A percentile compares a stretch with the other conserved stretches of the same genome.
These are phyloP conservation scores for Ceratocystis ficicola DNA, from an alignment of 2,329 filamentous ascomycete species.

Conservation along the genomic window DNA sequence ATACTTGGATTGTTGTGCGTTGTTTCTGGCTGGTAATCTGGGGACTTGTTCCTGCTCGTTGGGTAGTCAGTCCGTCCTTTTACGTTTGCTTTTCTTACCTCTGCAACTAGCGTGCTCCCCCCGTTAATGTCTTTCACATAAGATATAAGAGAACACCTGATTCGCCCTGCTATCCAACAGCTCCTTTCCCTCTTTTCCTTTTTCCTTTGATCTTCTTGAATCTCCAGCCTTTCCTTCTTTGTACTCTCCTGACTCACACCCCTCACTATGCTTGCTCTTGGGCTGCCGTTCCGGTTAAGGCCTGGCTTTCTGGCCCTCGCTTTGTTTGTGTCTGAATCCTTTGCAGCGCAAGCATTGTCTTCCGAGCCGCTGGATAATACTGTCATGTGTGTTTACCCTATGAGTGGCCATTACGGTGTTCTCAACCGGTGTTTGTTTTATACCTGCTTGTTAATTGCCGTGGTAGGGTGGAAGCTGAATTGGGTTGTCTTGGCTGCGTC, in stretches of 20 bases:
- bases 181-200: neutral
- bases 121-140: neutral
- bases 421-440: constrained; percentile 20
- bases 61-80: neutral
- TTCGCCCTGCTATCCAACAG: neutral
- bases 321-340: constrained; percentile 11
- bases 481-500: constrained; percentile 18
- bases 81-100: neutral
- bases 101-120: too few species aligned
- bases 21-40: neutral
- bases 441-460: constrained; percentile 17
- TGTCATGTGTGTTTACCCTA: constrained; percentile 22
- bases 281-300: neutral
- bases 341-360: constrained; percentile 16
- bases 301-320: neutral
- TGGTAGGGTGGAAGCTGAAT: constrained; percentile 19
- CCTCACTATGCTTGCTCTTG: neutral
- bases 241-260: neutral
- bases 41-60: neutral
- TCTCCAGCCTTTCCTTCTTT: neutral
- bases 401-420: constrained; percentile 19
- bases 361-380: constrained; percentile 17
- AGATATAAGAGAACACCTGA: neutral
- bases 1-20: neutral
- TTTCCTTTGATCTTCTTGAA: neutral